These are phyloP conservation scores for Ascochyta koolunga DNA, from an alignment of 2,329 filamentous ascomycete genomes.

Conservation along the genomic window DNA sequence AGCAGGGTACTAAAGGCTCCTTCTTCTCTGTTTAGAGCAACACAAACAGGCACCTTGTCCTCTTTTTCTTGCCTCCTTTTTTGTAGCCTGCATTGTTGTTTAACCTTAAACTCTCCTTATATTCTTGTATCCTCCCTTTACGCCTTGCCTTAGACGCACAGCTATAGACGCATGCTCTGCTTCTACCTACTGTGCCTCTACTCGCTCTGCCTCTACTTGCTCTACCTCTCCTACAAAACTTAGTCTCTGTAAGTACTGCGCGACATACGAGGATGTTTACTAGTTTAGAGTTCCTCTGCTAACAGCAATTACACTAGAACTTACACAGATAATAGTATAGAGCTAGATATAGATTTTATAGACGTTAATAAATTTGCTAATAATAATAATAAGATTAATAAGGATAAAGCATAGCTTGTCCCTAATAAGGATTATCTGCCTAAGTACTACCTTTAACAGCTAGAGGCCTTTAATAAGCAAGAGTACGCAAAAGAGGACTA, in stretches of 20 bases:
- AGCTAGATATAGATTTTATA: constrained; percentile 19
- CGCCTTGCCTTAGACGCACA: constrained; percentile 1
- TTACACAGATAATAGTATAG: constrained; percentile 13
- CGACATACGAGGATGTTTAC: constrained; percentile 15
- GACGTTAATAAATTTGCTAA: constrained; percentile 10
- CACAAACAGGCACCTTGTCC: constrained; percentile 5
- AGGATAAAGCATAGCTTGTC: constrained; percentile 14
- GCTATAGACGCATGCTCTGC: constrained; percentile 9
- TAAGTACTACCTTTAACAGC: constrained; percentile 24
- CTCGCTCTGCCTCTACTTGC: neutral
- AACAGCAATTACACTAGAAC: constrained; percentile 18
- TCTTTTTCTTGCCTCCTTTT: constrained; percentile 7
- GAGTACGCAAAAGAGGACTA: constrained; percentile 28
- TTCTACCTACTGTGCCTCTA: neutral
- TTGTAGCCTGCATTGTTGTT: constrained; percentile 6
- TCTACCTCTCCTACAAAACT: constrained; percentile 2
- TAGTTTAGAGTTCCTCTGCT: constrained; percentile 12
- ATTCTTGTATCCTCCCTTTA: constrained; percentile 12
- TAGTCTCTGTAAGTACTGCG: constrained; percentile 2
- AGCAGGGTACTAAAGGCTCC: constrained; percentile 17
- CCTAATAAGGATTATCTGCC: constrained; percentile 18
- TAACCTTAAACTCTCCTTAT: constrained; percentile 12
- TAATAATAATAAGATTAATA: constrained; percentile 8
- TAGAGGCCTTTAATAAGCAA: constrained; percentile 19
- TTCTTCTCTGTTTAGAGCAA: constrained; percentile 7